These are phyloP conservation scores for Acanthamoeba culbertsoni DNA, from an alignment of 208 protist genomes.

Conservation along the genomic window DNA sequence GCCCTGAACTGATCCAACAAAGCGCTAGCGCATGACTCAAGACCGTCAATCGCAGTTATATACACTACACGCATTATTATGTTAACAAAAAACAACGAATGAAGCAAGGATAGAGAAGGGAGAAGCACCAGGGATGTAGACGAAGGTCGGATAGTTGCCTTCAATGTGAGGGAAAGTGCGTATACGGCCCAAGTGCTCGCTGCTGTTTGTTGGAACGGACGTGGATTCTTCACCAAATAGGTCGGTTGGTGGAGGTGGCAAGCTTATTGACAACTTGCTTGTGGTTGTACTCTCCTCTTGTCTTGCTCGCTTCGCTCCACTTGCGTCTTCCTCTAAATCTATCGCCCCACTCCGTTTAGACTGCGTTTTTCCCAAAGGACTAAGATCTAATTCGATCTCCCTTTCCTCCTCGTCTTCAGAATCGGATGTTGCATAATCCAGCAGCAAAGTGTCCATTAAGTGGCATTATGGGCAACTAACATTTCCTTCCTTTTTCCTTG, in stretches of 20 bases:
- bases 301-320: neutral
- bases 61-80: neutral
- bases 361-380: too few relatives aligned
- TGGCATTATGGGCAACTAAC: too few relatives aligned
- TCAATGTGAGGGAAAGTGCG: neutral
- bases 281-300: neutral
- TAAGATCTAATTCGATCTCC: too few relatives aligned
- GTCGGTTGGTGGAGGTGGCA: neutral
- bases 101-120: too few relatives aligned
- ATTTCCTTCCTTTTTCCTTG: too few relatives aligned
- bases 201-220: neutral
- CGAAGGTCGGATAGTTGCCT: constrained; percentile 57
- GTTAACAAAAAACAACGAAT: neutral
- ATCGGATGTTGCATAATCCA: too few relatives aligned
- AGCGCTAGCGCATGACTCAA: neutral
- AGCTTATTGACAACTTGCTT: neutral
- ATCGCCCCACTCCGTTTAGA: too few relatives aligned
- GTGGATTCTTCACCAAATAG: neutral
- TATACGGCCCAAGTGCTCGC: neutral
- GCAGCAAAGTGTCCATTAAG: too few relatives aligned
- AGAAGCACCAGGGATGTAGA: constrained; percentile 24
- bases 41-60: neutral
- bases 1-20: neutral
- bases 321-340: too few relatives aligned
- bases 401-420: too few relatives aligned